Evolutionary conservation across 148 eudicot species (phyloP), one percentile per base, ranked within the genome.

Genomic region (Camellia japonica): DNA sequence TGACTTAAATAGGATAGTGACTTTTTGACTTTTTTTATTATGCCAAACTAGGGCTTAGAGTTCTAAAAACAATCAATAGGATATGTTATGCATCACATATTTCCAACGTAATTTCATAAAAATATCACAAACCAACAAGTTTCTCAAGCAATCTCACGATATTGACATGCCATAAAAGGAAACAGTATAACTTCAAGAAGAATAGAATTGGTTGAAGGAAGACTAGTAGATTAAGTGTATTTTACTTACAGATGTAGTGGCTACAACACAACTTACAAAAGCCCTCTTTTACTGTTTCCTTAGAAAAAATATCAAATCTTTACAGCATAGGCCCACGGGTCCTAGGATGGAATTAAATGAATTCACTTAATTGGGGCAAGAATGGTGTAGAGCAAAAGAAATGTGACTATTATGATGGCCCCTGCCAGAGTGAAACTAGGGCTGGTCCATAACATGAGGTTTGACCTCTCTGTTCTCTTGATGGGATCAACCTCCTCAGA

Each of bases 401-500:
- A 87, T 0, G 92, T 84, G 56, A 94, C 91, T 59, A 92, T 87
- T 60, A 94, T 86, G 59, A 91, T 91, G 42, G 98, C 98, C 46
- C 83, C 85, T 7, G 73, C 90, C 14, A 97, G 90, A 71, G 99
- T 94, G 84, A 94, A 97, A 74, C 79, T 75, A 11, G 94, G 99
- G 82, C 98, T 94, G 10, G 97, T 97, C 99, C 99, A 94, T 76
- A 92, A 73, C 89, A 84, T 89, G 68, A 97, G 95, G 84, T 97
- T 94, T 19, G 94, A 91, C 78, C 88, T 91, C 91, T 97, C 98
- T 7, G 95, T 83, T 88, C 92, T 89, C 85, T 90, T 96, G 78
- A 94, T 96, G 65, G 99, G 98, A 87, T 96, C 99, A 77, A 93
- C 89, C 83, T 97, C 99, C 83, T 97, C 99, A 0, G 99, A 97